Evolutionary conservation across 495 filamentous ascomycete species (phyloP), one percentile per base, ranked within the genome.

Genomic region (Penicillium samsonianum): DNA sequence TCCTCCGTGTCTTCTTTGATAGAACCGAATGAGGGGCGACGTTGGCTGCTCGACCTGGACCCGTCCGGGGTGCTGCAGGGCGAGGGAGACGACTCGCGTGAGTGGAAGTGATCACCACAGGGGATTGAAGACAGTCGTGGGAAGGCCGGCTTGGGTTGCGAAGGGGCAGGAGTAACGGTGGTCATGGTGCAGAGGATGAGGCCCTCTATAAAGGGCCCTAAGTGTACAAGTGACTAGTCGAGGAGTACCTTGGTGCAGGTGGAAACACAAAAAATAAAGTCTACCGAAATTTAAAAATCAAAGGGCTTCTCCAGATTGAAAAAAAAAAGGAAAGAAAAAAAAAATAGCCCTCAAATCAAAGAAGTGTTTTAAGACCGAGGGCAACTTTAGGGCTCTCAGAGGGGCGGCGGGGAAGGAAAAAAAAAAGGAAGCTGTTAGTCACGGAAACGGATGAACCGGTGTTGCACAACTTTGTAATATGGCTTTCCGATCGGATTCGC

Each of bases 1-100:
- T 72, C 53, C 22, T 55, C 71, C 26, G 70, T 62, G 61, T 79
- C 77, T 67, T 79, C 77, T 61, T 77, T 77, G 62, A 79, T 75
- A 3, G 75, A 78, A 54, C 74, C 75, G 56, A 76, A 74, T 7
- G 75, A 78, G 40, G 70, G 64, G 52, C 75, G 73, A 28, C 74
- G 75, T 40, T 67, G 65, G 55, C 73, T 76, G 67, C 66, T 76
- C 9, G 77, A 76, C 31, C 72, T 64, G 20, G 77, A 79, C 9
- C 69, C 66, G 64, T 74, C 68, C 8, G 71, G 65, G 9, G 76
- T 76, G 48, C 67, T 73, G 51, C 73, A 75, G 33, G 65, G 56
- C 4, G 67, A 67, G 40, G 72, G 73, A 4, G 75, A 78, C 0
- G 73, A 69, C 53, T 65, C 67, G 57, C 73, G 70, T n/a, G 72